These are phyloP conservation scores for Immersiella caudata DNA, from an alignment of 495 filamentous ascomycete species.

Conservation along the genomic window DNA sequence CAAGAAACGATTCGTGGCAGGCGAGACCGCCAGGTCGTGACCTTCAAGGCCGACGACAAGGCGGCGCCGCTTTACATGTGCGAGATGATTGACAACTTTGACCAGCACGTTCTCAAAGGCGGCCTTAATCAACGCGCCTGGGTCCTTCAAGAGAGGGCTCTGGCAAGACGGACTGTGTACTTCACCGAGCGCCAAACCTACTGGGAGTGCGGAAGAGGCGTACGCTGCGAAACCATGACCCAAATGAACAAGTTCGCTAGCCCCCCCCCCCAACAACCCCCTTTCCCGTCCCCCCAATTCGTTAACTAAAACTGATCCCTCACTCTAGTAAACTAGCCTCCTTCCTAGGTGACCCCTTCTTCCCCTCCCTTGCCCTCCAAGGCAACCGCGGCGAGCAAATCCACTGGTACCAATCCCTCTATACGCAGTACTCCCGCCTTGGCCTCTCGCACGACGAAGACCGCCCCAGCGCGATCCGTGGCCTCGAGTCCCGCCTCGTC, in stretches of 20 bases:
- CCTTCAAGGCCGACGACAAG: neutral
- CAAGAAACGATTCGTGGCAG: neutral
- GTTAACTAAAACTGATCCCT: too few relatives aligned
- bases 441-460: neutral
- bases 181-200: neutral
- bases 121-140: constrained; percentile 40
- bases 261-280: neutral
- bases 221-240: neutral
- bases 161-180: constrained; percentile 40
- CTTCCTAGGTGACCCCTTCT: neutral
- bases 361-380: neutral
- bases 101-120: constrained; percentile 31
- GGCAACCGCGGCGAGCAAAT: neutral
- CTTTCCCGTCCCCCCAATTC: too few relatives aligned
- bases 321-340: neutral
- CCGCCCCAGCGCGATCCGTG: neutral
- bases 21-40: neutral
- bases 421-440: neutral
- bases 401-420: neutral
- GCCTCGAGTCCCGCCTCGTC: neutral
- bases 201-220: neutral
- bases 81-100: constrained; percentile 34
- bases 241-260: neutral
- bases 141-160: constrained; percentile 43
- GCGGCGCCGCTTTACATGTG: constrained; percentile 27